Evolutionary conservation across 768 basidiomycete species (phyloP), one percentile per base, ranked within the genome.

Genomic region (Boletales sp.): DNA sequence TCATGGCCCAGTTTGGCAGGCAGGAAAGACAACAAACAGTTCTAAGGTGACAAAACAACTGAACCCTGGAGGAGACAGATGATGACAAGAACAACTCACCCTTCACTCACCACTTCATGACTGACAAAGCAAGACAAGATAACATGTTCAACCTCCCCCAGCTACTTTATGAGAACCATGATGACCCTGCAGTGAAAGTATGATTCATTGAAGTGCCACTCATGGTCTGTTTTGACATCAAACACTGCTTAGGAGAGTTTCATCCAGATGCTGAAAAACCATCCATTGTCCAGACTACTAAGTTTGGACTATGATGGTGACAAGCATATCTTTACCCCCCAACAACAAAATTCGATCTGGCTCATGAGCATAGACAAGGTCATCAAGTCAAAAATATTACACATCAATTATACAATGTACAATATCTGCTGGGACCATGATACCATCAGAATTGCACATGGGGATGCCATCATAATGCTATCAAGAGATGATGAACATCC

Each of bases 331-430:
- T 62, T 54, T 35, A 45, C 53, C 0, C 18, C 28, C 1, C 44
- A 42, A 2, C 44, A 65, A 19, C 53, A 36, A 8, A 34, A 42
- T 1, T 0, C 21, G 0, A 5, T 49, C 2, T 18, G 18, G 4
- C n/a, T 56, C 4, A 43, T 19, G 0, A n/a, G 36, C 4, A 8
- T 41, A 2, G 13, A 19, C 1, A 9, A 5, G 0, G 9, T 34
- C 0, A 4, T 47, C 8, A 17, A 34, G 11, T 28, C 45, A 0
- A 50, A 57, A 11, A 4, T 21, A 2, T 8, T 58, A 4, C 40
- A 21, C 1, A 13, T 61, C 0, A 46, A 43, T 30, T 62, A 56
- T 18, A 58, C 53, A 0, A 63, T 53, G 5, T 65, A 66, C 10
- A 46, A 66, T 10, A 30, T 66, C 8, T 30, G 34, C 2, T 17